phyloP scores from a whole-genome alignment of 345 rosid genomes.

The Lepidium aucheri region DNA sequence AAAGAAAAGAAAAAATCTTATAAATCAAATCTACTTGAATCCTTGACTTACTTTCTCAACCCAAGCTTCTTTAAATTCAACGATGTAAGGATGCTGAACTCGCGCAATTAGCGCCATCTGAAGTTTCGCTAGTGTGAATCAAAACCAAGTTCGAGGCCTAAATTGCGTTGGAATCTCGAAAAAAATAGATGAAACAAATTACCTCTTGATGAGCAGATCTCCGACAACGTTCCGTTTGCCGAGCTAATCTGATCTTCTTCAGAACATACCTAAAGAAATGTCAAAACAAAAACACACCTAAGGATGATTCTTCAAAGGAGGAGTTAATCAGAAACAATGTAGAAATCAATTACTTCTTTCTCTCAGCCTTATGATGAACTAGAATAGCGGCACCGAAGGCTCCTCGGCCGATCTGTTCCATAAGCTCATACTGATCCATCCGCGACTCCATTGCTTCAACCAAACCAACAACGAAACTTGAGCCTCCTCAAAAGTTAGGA shows the following conservation, averaged over 20 bases:
- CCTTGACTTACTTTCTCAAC: slow-evolving; percentile 73
- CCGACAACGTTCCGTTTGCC: slow-evolving; percentile 96
- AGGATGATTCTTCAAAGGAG: not conserved
- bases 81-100: slow-evolving; percentile 83
- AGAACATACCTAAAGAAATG: slow-evolving; percentile 58
- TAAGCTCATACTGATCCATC: slow-evolving; percentile 98
- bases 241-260: slow-evolving; percentile 96
- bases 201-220: slow-evolving; percentile 99
- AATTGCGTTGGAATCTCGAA: not conserved
- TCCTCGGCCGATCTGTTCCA: slow-evolving; percentile 99
- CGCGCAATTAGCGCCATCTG: slow-evolving; percentile 95
- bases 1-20: not conserved
- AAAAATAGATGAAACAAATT: not conserved
- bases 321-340: not conserved
- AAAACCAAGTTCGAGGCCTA: not conserved
- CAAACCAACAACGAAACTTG: not conserved
- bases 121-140: not conserved
- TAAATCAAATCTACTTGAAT: not conserved
- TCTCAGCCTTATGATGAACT: slow-evolving; percentile 84
- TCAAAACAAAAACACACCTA: not conserved
- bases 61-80: slow-evolving; percentile 99
- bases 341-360: slow-evolving; percentile 49
- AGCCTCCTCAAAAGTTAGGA: slow-evolving; percentile 1
- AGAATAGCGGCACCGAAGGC: slow-evolving; percentile 98
- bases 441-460: slow-evolving; percentile 65